A percentile compares a stretch with the other conserved stretches of the same genome.
phyloP scores from a whole-genome alignment of 495 filamentous ascomycete species.

The Penicillium bialowiezense region DNA sequence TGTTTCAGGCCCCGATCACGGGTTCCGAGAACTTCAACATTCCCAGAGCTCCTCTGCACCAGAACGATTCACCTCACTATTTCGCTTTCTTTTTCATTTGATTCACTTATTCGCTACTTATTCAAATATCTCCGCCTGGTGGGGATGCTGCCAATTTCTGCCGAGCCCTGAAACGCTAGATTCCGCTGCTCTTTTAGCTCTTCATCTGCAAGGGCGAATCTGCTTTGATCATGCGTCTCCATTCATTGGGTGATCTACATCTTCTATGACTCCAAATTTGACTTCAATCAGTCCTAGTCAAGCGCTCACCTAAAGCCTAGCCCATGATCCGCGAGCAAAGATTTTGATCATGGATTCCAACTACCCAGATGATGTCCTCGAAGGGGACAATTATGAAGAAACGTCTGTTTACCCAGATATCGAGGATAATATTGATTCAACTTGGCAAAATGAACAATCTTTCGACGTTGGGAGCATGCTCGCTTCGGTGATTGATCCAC shows the following conservation, averaged over 20 bases:
- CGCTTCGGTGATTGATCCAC: slow-evolving; percentile 39
- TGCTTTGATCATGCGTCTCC: slow-evolving; percentile 22
- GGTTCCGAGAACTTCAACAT: slow-evolving; percentile 17
- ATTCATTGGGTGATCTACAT: slow-evolving; percentile 8
- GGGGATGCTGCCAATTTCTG: slow-evolving; percentile 24
- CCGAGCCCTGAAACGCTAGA: slow-evolving; percentile 19
- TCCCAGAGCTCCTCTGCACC: slow-evolving; percentile 1
- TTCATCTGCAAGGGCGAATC: background rate
- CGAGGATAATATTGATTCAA: slow-evolving; percentile 35
- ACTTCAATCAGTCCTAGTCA: background rate
- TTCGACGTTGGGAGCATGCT: slow-evolving; percentile 13
- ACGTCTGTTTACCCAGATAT: slow-evolving; percentile 34
- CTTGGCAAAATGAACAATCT: slow-evolving; percentile 31
- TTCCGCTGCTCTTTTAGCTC: slow-evolving; percentile 5
- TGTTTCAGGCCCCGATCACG: slow-evolving; percentile 19
- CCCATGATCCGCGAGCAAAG: background rate
- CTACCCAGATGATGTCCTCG: slow-evolving; percentile 11
- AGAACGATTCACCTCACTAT: background rate
- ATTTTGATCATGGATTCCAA: slow-evolving; percentile 16
- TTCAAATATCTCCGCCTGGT: slow-evolving; percentile 6
- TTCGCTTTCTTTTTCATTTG: background rate
- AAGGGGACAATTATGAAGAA: slow-evolving; percentile 16
- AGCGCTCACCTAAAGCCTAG: background rate
- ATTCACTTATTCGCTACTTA: background rate
- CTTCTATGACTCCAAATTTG: slow-evolving; percentile 1